A percentile compares a stretch with the other conserved stretches of the same genome.
Evolutionary conservation across 768 basidiomycete species (phyloP).

Genomic region (Pleurotus platypus): DNA sequence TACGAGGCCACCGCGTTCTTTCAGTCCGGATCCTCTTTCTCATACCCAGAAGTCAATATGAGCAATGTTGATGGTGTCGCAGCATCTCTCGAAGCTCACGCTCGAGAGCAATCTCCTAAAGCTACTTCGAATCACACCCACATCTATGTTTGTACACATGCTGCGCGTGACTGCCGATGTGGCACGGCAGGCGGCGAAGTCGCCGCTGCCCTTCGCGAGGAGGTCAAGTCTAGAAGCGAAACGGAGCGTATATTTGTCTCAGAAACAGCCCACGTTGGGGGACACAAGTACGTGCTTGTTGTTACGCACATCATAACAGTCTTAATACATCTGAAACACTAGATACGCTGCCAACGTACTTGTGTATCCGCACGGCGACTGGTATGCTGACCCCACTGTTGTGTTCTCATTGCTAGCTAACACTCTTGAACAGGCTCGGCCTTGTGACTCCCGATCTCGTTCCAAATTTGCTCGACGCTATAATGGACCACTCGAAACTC

Average conservation of each 20-base stretch:
- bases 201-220: slow-evolving; percentile 46
- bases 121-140: slow-evolving; percentile 22
- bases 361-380: slow-evolving; percentile 70
- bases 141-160: slow-evolving; percentile 79
- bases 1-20: too few species aligned
- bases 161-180: slow-evolving; percentile 75
- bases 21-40: too few species aligned
- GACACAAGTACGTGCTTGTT: slow-evolving; percentile 61
- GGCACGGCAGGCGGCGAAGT: slow-evolving; percentile 62
- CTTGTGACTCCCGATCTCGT: slow-evolving; percentile 55
- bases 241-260: slow-evolving; percentile 42
- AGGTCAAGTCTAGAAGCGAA: slow-evolving; percentile 38
- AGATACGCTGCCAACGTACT: slow-evolving; percentile 71
- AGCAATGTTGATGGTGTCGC: too few species aligned
- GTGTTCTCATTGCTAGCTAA: background rate
- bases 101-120: too few species aligned
- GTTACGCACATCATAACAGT: background rate
- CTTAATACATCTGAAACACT: background rate
- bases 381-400: slow-evolving; percentile 35
- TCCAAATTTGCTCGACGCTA: slow-evolving; percentile 44
- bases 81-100: too few species aligned
- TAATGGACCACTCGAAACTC: slow-evolving; percentile 26
- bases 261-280: slow-evolving; percentile 78
- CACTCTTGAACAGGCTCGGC: slow-evolving; percentile 49
- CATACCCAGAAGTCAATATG: too few species aligned